Base-by-base conservation (phyloP, 2,329 filamentous ascomycete genomes). In the Pyrenochaeta sp. region DNA sequence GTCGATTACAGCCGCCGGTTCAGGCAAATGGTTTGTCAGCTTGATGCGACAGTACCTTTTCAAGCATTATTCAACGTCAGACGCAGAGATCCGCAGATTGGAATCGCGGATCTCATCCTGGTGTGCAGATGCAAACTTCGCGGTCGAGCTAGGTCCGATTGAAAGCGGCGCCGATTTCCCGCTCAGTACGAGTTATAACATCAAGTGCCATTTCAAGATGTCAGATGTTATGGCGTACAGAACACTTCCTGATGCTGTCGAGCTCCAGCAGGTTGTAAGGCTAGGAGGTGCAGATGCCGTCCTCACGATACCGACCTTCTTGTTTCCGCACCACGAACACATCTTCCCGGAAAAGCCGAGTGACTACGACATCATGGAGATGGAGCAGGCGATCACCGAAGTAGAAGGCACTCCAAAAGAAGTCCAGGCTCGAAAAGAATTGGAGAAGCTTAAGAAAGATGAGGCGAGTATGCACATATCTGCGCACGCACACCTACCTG, bases 251-350 rank as follows among this genome's bases (percentile, higher is more conserved):
- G 71, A 80, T 48, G 73, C 78, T 19, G 75, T 78, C 7, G 72
- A 78, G 8, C 72, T 84, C 9, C 79, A 78, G 28, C 81, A 84
- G 64, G 83, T 85, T 1, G 75, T 85, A 6, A 77, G 81, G 25
- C 72, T 86, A 0, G 83, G 80, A 22, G 84, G 84, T 6, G 81
- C 82, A 27, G 83, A 85, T 57, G 82, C 81, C 0, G 77, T 78
- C 0, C 78, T 85, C 48, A 74, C 75, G 2, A 75, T 86, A 9
- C 84, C 84, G 0, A 78, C 75, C 5, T 84, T 79, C 62, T 68
- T 86, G 1, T 75, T 86, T 5, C 84, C 84, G 5, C 84, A 84
- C 61, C 84, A 86, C 62, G 83, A 85, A 56, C 84, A 85, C 64
- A 71, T 85, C 4, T 66, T 85, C 12, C 84, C 84, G 6, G 58